Evolutionary conservation across 2,329 filamentous ascomycete species (phyloP).

Genomic region (Fusarium pseudograminearum): DNA sequence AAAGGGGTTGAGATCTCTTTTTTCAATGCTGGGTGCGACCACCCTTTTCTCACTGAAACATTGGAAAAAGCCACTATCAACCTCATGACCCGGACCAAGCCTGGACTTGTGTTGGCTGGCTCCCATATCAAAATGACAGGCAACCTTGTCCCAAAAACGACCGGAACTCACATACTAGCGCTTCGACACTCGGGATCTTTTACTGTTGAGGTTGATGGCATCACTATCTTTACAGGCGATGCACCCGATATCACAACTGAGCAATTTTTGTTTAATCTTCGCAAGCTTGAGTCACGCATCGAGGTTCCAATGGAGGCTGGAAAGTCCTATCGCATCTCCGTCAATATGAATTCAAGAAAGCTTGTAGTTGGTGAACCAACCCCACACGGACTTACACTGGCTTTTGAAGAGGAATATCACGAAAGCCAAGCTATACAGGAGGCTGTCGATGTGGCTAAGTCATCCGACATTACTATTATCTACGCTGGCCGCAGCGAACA

Average conservation of each 20-base stretch:
- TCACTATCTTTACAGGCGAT: neutral
- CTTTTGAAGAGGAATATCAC: conserved; percentile 23
- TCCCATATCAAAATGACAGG: neutral
- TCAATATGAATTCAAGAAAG: neutral
- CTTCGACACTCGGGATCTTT: neutral
- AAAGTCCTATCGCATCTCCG: neutral
- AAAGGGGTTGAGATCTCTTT: neutral
- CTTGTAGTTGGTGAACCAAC: neutral
- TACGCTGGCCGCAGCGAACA: conserved; percentile 35
- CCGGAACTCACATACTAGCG: neutral
- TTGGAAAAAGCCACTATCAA: neutral
- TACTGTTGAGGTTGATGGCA: neutral
- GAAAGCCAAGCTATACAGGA: conserved; percentile 16
- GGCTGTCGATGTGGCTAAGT: conserved; percentile 18
- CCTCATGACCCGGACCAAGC: neutral
- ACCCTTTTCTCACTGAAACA: neutral
- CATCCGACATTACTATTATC: conserved; percentile 13
- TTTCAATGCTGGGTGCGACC: neutral
- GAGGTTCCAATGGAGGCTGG: conserved; percentile 11
- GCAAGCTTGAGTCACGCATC: conserved; percentile 18
- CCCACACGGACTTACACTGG: neutral
- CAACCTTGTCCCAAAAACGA: neutral
- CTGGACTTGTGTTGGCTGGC: neutral
- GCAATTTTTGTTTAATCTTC: conserved; percentile 29
- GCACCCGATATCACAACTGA: conserved; percentile 8